Base-by-base conservation (phyloP, 257 asterid genomes). In the Asclepias syriaca region DNA sequence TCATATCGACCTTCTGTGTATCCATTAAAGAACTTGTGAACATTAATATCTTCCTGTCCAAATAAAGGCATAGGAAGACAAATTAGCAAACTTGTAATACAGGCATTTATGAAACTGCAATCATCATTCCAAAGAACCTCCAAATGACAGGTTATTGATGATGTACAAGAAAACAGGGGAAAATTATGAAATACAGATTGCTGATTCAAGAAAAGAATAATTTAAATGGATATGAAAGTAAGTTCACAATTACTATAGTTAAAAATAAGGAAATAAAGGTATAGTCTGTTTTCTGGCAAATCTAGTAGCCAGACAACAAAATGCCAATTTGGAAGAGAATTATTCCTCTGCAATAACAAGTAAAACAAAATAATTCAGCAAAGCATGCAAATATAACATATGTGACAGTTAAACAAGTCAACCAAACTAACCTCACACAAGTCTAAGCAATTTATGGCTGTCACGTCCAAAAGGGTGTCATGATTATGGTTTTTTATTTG, bases 11-110 rank as follows among this genome's bases (percentile, higher is more conserved):
- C 85, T 16, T 75, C 55, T 57, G 83, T 75, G 71, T 89, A 93
- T 19, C 90, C 96, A 8, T 70, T 78, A 81, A 93, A 93, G 72
- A 91, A 93, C 75, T 87, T 46, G 82, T 78, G 89, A 59, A 85
- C 75, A 81, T 85, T 89, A 72, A 93, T 76, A 74, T 85, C 87
- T 37, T 80, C 96, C 98, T 93, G 93, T 63, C 14, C 19, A 22
- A 60, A 14, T 14, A 14, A 63, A 63, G 6, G n/a, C 15, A 63
- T 6, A 63, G 43, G 32, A 9, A 63, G 24, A 15, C 16, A 63
- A 63, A 34, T 63, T 24, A 63, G 2, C 13, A 8, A 63, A 63
- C 67, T 63, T 13, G 32, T 8, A 63, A 4, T 34, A 29, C 43
- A 63, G 48, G 18, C 11, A 63, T 32, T n/a, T 7, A 22, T 56